phyloP scores from a whole-genome alignment of 2,329 filamentous ascomycete genomes.

The Fusarium pseudonygamai region DNA sequence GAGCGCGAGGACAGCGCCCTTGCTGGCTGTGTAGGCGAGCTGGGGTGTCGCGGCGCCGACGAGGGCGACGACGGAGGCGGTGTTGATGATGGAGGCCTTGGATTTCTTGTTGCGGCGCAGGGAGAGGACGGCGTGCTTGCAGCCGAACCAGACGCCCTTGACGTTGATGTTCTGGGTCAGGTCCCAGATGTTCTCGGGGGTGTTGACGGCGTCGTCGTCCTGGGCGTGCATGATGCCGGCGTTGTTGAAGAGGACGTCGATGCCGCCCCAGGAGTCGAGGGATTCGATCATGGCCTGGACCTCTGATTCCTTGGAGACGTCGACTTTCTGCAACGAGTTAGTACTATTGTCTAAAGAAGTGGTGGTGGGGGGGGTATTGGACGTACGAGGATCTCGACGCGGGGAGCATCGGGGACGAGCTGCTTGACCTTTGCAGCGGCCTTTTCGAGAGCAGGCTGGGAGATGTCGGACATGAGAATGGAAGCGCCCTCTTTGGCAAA shows the following conservation, averaged over 20 bases:
- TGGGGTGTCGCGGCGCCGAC: conserved; percentile 89
- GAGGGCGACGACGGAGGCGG: conserved; percentile 86
- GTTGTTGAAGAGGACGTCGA: conserved; percentile 97
- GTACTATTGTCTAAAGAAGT: too few relatives aligned
- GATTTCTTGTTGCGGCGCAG: conserved; percentile 83
- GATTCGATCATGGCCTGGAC: conserved; percentile 78
- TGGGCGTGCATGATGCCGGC: conserved; percentile 94
- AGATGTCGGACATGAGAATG: conserved; percentile 88
- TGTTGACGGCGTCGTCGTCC: conserved; percentile 82
- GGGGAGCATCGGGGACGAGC: conserved; percentile 70
- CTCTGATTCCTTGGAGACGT: conserved; percentile 87
- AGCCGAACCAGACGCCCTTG: conserved; percentile 97
- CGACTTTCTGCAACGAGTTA: conserved; percentile 55
- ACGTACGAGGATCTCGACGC: conserved; percentile 67
- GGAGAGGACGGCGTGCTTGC: conserved; percentile 88
- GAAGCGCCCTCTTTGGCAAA: conserved; percentile 89
- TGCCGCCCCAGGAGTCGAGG: conserved; percentile 84
- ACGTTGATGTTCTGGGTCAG: conserved; percentile 94
- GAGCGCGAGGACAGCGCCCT: conserved; percentile 90
- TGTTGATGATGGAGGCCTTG: conserved; percentile 88
- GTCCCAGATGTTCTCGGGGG: conserved; percentile 92
- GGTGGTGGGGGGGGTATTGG: neutral
- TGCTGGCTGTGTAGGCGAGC: conserved; percentile 92
- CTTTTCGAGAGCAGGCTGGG: conserved; percentile 78
- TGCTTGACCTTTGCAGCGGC: conserved; percentile 79